Percentiles rank a stretch among this genome's conserved stretches.
phyloP scores from a whole-genome alignment of 108 stramenopile genomes.

The Seminavis robusta region DNA sequence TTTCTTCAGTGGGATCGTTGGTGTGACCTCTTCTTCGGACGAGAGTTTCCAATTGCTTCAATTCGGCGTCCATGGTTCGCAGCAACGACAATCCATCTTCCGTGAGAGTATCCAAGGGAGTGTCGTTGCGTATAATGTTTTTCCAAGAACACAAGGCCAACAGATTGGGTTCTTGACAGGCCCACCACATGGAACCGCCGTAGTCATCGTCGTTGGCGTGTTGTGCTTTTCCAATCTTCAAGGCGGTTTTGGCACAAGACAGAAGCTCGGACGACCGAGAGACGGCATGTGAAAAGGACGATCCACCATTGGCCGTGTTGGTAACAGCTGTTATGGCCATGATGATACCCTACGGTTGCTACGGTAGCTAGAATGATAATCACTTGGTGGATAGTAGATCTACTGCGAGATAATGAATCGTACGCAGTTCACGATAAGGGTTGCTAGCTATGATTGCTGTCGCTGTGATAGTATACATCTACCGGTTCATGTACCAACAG shows the following conservation, averaged over 20 bases:
- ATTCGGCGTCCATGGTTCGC: constrained; percentile 47
- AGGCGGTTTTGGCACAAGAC: constrained; percentile 72
- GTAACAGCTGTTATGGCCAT: too few relatives aligned
- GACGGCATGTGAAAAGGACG: constrained; percentile 37
- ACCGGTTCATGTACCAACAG: too few relatives aligned
- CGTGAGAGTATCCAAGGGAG: constrained; percentile 12
- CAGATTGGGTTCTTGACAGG: not conserved
- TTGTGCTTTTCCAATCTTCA: constrained; percentile 54
- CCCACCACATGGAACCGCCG: not conserved
- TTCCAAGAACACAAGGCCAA: not conserved
- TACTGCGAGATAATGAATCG: too few relatives aligned
- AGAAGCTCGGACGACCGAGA: constrained; percentile 70
- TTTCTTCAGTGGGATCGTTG: constrained; percentile 81
- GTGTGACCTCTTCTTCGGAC: constrained; percentile 78
- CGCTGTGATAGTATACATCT: too few relatives aligned
- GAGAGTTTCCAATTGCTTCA: constrained; percentile 49
- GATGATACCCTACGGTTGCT: too few relatives aligned
- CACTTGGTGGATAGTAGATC: too few relatives aligned
- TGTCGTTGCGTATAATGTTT: not conserved
- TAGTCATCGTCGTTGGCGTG: constrained; percentile 1
- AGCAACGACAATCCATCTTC: constrained; percentile 62
- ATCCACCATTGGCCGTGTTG: not conserved
- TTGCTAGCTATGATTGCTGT: too few relatives aligned
- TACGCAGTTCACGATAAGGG: too few relatives aligned
- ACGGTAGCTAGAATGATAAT: too few relatives aligned